Evolutionary conservation across 2,329 filamentous ascomycete genomes (phyloP), one percentile per base, ranked within the genome.

Genomic region (Remersonia thermophila): DNA sequence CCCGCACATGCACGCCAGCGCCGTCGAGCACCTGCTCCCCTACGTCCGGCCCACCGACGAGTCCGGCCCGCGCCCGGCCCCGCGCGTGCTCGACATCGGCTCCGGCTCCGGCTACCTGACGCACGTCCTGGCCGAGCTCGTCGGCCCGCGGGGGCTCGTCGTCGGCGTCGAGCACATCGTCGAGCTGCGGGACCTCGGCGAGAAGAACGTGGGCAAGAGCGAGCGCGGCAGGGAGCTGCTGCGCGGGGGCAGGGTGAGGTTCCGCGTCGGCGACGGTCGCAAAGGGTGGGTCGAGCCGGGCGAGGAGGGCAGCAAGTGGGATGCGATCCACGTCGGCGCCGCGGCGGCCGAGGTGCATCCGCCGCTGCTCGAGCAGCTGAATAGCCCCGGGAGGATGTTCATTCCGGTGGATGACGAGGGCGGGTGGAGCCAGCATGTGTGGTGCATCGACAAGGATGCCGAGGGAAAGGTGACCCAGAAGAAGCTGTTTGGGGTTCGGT

Each of bases 311-410:
- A 66, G 65, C 5, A 65, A 65, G 37, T 98, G 89, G 67, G 85
- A 96, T 66, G 87, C 83, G 2, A 96, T 98, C 41, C 91, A 96
- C 55, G 91, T 96, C 3, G 91, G 91, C 0, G 91, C 91, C 1
- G 83, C 85, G 7, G 89, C 89, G 0, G 70, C 62, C 16, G 71
- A 76, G 51, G 60, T 93, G 37, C 87, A 93, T 54, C 54, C 71
- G 13, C 70, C 73, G 40, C 59, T 96, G 46, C 60, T 93, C 31
- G 71, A 77, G 20, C 91, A 96, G 62, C 61, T 98, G 47, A 76
- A 75, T 44, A 62, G 71, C 3, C 89, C 89, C 0, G 91, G 91
- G 0, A 67, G 81, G 45, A 68, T 91, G 59, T 89, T 91, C 54
- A 82, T 91, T 9, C 83, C 83, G 0, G 75, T 89, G 2, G 73